A percentile compares a stretch with the other conserved stretches of the same genome.
Conservation (phyloP, 306 rosid genomes). For the Macrotyloma uniflorum region DNA sequence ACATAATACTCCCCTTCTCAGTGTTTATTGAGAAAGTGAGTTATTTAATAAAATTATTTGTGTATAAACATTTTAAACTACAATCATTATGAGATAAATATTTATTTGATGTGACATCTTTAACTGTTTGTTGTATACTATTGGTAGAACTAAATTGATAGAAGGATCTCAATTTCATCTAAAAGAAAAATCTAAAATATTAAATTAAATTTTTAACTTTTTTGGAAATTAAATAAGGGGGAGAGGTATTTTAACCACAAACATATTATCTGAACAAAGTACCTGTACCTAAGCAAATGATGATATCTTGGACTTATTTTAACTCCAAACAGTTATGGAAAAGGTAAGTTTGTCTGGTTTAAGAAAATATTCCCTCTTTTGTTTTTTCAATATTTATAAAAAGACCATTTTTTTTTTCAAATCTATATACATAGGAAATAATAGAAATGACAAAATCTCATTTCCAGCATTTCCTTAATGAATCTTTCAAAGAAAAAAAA, state of each 20-base stretch:
- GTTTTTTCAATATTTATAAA: background rate
- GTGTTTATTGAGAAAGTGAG: too few relatives aligned
- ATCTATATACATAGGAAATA: background rate
- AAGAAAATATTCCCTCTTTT: background rate
- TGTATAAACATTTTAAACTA: too few relatives aligned
- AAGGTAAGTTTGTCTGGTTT: background rate
- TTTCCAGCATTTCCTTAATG: too few relatives aligned
- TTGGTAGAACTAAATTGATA: too few relatives aligned
- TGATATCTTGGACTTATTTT: background rate
- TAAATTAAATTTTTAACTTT: too few relatives aligned
- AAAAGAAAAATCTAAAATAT: too few relatives aligned
- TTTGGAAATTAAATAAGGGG: background rate
- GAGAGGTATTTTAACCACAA: background rate
- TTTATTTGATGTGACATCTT: background rate
- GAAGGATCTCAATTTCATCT: too few relatives aligned
- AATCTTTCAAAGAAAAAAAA: too few relatives aligned
- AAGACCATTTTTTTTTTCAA: background rate
- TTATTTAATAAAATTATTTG: background rate
- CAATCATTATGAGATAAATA: background rate
- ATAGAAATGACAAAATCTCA: background rate
- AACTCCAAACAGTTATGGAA: background rate
- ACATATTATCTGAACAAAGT: background rate
- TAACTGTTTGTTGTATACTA: background rate
- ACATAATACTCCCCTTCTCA: too few relatives aligned
- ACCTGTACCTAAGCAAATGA: background rate